A percentile compares a stretch with the other conserved stretches of the same genome.
Evolutionary conservation across 1,139 yeast genomes (phyloP).

Genomic region (Blastobotrys ciferrii): DNA sequence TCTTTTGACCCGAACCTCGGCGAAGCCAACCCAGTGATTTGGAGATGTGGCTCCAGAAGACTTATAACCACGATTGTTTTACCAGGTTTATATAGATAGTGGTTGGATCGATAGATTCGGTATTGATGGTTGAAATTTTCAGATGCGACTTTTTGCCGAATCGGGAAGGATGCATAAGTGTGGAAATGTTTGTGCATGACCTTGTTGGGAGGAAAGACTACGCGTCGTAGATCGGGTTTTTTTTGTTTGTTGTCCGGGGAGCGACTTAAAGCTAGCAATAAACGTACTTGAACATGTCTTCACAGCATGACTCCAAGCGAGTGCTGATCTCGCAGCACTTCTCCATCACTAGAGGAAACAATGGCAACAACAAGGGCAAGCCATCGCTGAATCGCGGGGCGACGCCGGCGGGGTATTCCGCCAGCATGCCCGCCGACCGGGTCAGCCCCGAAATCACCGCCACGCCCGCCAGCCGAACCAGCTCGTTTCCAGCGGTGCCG

Average conservation of each 20-base stretch:
- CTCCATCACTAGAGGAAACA: neutral
- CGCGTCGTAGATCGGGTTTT: neutral
- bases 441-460: slow-evolving; percentile 1
- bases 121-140: too few relatives aligned
- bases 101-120: too few relatives aligned
- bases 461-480: slow-evolving; percentile 2
- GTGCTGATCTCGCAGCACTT: slow-evolving; percentile 3
- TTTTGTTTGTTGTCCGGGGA: neutral
- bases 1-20: too few relatives aligned
- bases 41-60: too few relatives aligned
- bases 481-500: slow-evolving; percentile 24
- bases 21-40: too few relatives aligned
- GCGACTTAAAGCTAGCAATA: neutral
- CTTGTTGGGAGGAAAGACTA: neutral
- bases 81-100: too few relatives aligned
- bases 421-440: slow-evolving; percentile 1
- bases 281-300: neutral
- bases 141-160: neutral
- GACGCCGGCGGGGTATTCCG: slow-evolving; percentile 6
- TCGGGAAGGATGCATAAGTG: neutral
- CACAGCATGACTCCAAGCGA: slow-evolving; percentile 4
- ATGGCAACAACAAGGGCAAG: slow-evolving; percentile 5
- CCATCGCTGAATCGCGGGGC: slow-evolving; percentile 3
- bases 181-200: neutral
- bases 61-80: too few relatives aligned